phyloP scores from a whole-genome alignment of 192 early-diverging fungal genomes.

The Entomortierella lignicola region DNA sequence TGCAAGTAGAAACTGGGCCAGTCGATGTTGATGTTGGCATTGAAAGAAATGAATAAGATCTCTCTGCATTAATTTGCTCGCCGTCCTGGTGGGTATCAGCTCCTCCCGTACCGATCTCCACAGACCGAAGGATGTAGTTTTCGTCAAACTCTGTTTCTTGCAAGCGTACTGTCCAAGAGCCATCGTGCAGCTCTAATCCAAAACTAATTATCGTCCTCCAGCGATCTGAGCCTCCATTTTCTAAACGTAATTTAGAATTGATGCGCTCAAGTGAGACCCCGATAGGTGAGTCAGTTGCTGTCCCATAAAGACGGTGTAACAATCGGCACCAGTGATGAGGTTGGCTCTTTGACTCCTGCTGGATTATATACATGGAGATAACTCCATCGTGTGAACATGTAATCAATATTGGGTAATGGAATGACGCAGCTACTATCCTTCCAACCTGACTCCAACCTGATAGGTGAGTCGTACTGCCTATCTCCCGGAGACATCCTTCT shows the following conservation, averaged over 20 bases:
- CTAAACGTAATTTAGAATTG: background rate
- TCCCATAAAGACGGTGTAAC: constrained; percentile 38
- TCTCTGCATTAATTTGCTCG: background rate
- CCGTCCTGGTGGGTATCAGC: background rate
- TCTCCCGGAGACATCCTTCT: constrained; percentile 2
- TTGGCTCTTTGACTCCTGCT: background rate
- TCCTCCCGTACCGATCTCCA: constrained; percentile 21
- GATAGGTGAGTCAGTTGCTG: constrained; percentile 18
- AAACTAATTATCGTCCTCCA: constrained; percentile 32
- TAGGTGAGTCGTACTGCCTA: constrained; percentile 19
- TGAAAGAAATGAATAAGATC: background rate
- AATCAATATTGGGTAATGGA: constrained; percentile 24
- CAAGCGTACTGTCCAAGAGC: constrained; percentile 39
- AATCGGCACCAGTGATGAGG: constrained; percentile 26
- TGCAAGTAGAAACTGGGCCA: background rate
- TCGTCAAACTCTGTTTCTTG: constrained; percentile 48
- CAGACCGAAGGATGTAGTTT: constrained; percentile 15
- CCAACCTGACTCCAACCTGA: constrained; percentile 26
- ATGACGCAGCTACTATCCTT: constrained; percentile 21
- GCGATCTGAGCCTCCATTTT: background rate
- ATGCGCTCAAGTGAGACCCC: constrained; percentile 8
- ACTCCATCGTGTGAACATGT: constrained; percentile 27
- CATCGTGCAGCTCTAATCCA: constrained; percentile 30
- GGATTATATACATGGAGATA: constrained; percentile 38
- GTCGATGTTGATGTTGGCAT: background rate